These are phyloP conservation scores for Cerrena zonata DNA, from an alignment of 1,284 basidiomycete genomes.

Conservation along the genomic window DNA sequence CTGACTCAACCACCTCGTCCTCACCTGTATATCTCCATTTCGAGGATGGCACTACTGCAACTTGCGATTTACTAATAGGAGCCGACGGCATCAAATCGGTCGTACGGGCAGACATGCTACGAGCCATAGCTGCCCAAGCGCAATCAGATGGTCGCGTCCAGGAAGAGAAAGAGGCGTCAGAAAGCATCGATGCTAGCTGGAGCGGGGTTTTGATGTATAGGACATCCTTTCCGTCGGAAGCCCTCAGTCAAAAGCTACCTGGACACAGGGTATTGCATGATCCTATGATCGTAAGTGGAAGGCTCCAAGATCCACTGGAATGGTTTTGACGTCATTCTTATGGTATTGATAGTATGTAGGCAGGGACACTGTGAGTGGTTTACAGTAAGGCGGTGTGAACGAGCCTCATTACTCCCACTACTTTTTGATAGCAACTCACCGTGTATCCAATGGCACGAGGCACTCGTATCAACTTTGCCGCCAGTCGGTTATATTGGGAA, in stretches of 20 bases:
- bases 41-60: slow-evolving; percentile 36
- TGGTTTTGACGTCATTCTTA: slow-evolving; percentile 5
- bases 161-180: slow-evolving; percentile 19
- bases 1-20: not conserved
- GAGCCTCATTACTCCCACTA: not conserved
- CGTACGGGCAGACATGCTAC: slow-evolving; percentile 23
- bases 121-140: slow-evolving; percentile 17
- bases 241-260: slow-evolving; percentile 27
- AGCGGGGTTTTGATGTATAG: slow-evolving; percentile 38
- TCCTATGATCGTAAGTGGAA: slow-evolving; percentile 32
- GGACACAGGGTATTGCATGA: slow-evolving; percentile 29
- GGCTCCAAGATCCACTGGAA: not conserved
- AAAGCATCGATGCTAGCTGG: slow-evolving; percentile 29
- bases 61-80: slow-evolving; percentile 44
- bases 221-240: slow-evolving; percentile 32
- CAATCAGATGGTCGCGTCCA: slow-evolving; percentile 11
- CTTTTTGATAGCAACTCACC: slow-evolving; percentile 34
- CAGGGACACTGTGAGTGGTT: slow-evolving; percentile 30
- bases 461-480: slow-evolving; percentile 38
- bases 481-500: slow-evolving; percentile 28
- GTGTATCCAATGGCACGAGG: slow-evolving; percentile 41
- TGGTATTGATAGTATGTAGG: slow-evolving; percentile 35
- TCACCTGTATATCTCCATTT: slow-evolving; percentile 35
- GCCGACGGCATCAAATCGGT: slow-evolving; percentile 41
- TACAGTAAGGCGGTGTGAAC: not conserved